Conservation (phyloP, 225 moss, liverwort and hornwort genomes). For the Physcomitrium patens region DNA sequence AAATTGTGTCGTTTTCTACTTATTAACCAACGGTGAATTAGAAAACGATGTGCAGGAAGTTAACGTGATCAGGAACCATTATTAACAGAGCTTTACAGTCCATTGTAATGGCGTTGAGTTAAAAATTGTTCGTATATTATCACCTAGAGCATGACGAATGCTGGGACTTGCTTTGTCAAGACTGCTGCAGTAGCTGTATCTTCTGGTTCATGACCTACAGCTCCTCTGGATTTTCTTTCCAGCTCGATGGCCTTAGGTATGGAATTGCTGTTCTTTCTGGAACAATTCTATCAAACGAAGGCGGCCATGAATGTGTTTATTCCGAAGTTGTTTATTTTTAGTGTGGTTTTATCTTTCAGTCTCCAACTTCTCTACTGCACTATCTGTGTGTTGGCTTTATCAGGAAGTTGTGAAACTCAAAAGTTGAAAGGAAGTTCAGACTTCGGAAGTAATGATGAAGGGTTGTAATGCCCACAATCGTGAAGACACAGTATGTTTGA, state of each 20-base stretch:
- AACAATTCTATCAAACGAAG: no score
- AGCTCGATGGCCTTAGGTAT: no score
- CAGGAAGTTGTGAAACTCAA: slow-evolving; percentile 56
- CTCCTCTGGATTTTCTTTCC: no score
- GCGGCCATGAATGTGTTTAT: no score
- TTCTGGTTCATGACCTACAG: no score
- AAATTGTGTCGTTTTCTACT: no score
- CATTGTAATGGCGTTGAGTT: neutral
- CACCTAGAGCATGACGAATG: neutral
- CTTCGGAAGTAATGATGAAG: slow-evolving; percentile 63
- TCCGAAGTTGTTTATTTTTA: no score
- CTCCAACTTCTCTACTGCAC: neutral
- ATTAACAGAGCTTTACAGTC: neutral
- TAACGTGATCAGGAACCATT: no score
- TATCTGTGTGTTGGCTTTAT: neutral
- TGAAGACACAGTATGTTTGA: slow-evolving; percentile 45
- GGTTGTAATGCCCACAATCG: slow-evolving; percentile 64
- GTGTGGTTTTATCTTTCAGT: neutral
- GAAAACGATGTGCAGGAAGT: neutral
- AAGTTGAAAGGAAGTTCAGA: slow-evolving; percentile 62
- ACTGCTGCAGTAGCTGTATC: slow-evolving; percentile 28
- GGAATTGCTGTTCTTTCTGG: no score
- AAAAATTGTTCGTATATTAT: neutral
- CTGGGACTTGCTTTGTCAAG: slow-evolving; percentile 64
- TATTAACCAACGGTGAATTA: neutral